Conservation (phyloP, 2,329 filamentous ascomycete genomes). For the Botrytis tulipae region DNA sequence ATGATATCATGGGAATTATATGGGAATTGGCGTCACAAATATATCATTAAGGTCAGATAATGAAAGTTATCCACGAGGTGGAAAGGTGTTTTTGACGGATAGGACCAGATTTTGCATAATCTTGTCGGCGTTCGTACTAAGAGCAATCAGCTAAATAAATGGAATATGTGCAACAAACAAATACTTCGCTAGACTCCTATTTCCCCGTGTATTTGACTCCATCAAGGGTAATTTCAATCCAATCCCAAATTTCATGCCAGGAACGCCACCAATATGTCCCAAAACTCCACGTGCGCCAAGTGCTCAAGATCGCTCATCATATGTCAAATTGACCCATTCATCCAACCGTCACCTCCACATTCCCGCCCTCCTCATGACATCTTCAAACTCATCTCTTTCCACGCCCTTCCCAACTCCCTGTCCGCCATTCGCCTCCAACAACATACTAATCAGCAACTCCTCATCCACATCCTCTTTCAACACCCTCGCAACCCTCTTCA, state of each 20-base stretch:
- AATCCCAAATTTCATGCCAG: constrained; percentile 7
- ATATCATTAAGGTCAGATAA: constrained; percentile 16
- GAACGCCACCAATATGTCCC: not conserved
- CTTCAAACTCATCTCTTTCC: constrained; percentile 59
- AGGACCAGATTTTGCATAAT: constrained; percentile 26
- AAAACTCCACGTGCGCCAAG: not conserved
- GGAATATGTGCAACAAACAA: constrained; percentile 17
- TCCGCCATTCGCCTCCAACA: constrained; percentile 87
- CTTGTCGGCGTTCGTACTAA: constrained; percentile 21
- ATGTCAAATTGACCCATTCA: not conserved
- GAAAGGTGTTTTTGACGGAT: constrained; percentile 21
- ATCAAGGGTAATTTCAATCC: not conserved
- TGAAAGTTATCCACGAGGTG: constrained; percentile 11
- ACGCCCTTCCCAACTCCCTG: constrained; percentile 70
- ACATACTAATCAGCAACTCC: constrained; percentile 86
- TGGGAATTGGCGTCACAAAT: constrained; percentile 11
- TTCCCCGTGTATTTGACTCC: not conserved
- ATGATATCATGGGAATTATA: constrained; percentile 4
- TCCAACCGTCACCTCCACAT: constrained; percentile 31
- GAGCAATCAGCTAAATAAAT: constrained; percentile 10
- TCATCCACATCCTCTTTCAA: constrained; percentile 84
- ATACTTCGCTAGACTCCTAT: not conserved
- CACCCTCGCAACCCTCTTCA: constrained; percentile 74
- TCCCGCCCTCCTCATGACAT: constrained; percentile 37
- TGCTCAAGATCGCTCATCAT: not conserved